phyloP scores from a whole-genome alignment of 1,284 basidiomycete genomes.

The Heliocybe sulcata region DNA sequence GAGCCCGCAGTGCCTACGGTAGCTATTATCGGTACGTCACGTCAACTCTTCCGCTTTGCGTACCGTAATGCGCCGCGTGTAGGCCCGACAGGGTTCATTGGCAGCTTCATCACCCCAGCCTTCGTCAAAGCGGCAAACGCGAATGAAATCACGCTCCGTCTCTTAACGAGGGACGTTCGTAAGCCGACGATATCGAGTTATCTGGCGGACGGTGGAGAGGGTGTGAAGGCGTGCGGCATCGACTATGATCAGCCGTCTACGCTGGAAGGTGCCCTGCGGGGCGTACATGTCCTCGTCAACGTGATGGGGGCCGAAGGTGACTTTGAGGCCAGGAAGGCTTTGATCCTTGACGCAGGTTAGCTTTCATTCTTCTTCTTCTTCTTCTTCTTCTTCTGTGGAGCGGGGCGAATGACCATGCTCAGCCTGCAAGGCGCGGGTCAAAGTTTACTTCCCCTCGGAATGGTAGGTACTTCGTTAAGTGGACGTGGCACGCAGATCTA shows the following conservation, averaged over 20 bases:
- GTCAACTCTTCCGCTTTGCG: background rate
- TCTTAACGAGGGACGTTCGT: background rate
- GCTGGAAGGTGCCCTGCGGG: background rate
- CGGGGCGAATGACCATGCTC: no score
- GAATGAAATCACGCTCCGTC: background rate
- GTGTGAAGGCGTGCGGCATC: background rate
- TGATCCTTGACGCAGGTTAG: background rate
- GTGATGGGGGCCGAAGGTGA: slow-evolving; percentile 1
- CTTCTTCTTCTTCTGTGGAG: no score
- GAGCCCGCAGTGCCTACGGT: background rate
- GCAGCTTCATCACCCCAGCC: background rate
- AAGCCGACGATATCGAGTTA: background rate
- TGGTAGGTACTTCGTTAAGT: background rate
- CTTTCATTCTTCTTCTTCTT: no score
- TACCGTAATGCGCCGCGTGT: background rate
- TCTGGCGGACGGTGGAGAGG: background rate
- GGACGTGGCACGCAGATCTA: background rate
- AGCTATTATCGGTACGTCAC: background rate
- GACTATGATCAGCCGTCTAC: background rate
- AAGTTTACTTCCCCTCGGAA: background rate
- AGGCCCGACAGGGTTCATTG: slow-evolving; percentile 1
- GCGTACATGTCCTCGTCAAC: background rate
- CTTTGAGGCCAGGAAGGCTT: background rate
- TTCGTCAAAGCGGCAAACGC: background rate
- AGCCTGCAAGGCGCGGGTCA: background rate